Percentiles rank a stretch among this genome's conserved stretches.
Conservation (phyloP, 768 basidiomycete species). For the Mycena metata region DNA sequence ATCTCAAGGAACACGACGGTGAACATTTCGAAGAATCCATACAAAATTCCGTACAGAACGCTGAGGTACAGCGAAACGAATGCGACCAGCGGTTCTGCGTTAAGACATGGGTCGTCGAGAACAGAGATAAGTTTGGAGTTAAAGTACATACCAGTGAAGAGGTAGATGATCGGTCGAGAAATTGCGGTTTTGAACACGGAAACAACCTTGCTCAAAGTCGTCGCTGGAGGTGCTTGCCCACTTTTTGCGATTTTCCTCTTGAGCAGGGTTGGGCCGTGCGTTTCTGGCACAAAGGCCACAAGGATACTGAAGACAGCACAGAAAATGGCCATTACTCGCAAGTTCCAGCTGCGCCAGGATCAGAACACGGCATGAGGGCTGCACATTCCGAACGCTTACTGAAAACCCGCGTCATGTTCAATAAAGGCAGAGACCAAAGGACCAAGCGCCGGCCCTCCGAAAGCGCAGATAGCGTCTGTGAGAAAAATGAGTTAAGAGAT, state of each 20-base stretch:
- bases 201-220: constrained; percentile 13
- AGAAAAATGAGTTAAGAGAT: background rate
- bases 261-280: constrained; percentile 37
- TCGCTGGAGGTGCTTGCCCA: constrained; percentile 11
- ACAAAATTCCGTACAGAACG: constrained; percentile 36
- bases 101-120: background rate
- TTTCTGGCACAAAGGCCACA: constrained; percentile 30
- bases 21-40: constrained; percentile 36
- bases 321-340: constrained; percentile 37
- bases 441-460: constrained; percentile 33
- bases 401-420: constrained; percentile 28
- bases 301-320: constrained; percentile 25
- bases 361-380: background rate
- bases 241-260: constrained; percentile 26
- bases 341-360: constrained; percentile 29
- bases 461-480: constrained; percentile 15
- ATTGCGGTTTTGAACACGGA: constrained; percentile 26
- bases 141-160: constrained; percentile 30
- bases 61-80: constrained; percentile 34
- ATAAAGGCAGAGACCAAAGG: constrained; percentile 33
- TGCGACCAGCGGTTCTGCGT: constrained; percentile 36
- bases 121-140: background rate
- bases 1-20: constrained; percentile 32
- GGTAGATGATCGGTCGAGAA: constrained; percentile 29
- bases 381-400: background rate